phyloP scores from a whole-genome alignment of 2,329 filamentous ascomycete genomes.

The Thelonectria olida region DNA sequence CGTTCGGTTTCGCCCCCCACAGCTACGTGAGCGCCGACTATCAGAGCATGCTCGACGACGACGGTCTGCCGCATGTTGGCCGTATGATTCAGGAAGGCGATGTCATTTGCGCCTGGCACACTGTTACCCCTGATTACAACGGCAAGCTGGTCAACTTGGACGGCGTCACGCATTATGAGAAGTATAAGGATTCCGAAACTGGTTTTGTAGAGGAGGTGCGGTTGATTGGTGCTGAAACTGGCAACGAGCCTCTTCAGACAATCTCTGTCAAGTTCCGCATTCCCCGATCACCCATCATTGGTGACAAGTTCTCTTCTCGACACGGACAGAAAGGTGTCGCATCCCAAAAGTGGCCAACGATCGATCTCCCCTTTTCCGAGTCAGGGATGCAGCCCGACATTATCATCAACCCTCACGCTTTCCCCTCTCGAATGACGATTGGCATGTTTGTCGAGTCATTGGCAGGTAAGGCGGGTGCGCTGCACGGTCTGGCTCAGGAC shows the following conservation, averaged over 20 bases:
- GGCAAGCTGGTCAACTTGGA: slow-evolving; percentile 87
- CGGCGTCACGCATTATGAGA: slow-evolving; percentile 85
- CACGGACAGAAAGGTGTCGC: slow-evolving; percentile 98
- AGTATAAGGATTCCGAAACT: slow-evolving; percentile 91
- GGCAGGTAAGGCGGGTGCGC: slow-evolving; percentile 91
- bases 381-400: slow-evolving; percentile 95
- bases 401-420: slow-evolving; percentile 99
- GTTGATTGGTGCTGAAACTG: slow-evolving; percentile 85
- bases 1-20: slow-evolving; percentile 90
- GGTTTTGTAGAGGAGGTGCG: slow-evolving; percentile 94
- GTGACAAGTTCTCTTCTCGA: slow-evolving; percentile 98
- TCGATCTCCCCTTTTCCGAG: slow-evolving; percentile 97
- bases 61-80: slow-evolving; percentile 86
- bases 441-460: slow-evolving; percentile 99
- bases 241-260: slow-evolving; percentile 84
- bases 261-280: slow-evolving; percentile 94
- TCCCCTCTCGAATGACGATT: slow-evolving; percentile 99
- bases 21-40: slow-evolving; percentile 76
- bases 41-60: slow-evolving; percentile 80
- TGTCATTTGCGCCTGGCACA: slow-evolving; percentile 89
- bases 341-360: slow-evolving; percentile 93
- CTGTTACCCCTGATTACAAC: slow-evolving; percentile 80
- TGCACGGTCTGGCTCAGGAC: slow-evolving; percentile 96
- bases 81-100: slow-evolving; percentile 82
- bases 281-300: slow-evolving; percentile 89